phyloP scores from a whole-genome alignment of 1,284 basidiomycete genomes.

The Boletellus deceptivus region DNA sequence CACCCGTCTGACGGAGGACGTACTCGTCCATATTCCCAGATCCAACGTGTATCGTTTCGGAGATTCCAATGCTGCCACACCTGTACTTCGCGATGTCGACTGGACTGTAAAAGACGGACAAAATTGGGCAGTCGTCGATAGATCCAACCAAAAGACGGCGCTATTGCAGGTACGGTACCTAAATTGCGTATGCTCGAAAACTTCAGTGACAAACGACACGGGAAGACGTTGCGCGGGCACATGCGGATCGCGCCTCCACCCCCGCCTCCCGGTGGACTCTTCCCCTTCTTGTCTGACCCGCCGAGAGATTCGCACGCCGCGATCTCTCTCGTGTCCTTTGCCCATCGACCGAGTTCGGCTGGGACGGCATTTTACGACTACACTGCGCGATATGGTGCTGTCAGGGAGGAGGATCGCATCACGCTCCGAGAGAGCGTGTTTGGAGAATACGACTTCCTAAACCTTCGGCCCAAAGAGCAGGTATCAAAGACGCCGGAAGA shows the following conservation, averaged over 20 bases:
- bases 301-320: conserved; percentile 46
- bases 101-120: conserved; percentile 64
- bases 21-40: conserved; percentile 42
- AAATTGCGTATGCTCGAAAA: background rate
- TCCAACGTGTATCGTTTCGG: conserved; percentile 54
- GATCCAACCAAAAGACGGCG: conserved; percentile 48
- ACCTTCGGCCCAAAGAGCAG: conserved; percentile 27
- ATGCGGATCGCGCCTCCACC: conserved; percentile 63
- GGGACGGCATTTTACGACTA: conserved; percentile 87
- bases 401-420: conserved; percentile 76
- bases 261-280: conserved; percentile 62
- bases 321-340: conserved; percentile 72
- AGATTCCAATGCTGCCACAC: conserved; percentile 40
- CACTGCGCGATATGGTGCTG: conserved; percentile 84
- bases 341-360: conserved; percentile 54
- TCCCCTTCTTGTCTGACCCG: conserved; percentile 58
- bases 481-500: conserved; percentile 19
- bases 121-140: conserved; percentile 73
- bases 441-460: conserved; percentile 42
- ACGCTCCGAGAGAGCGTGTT: conserved; percentile 74
- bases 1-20: background rate
- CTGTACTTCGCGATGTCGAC: conserved; percentile 51
- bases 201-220: background rate
- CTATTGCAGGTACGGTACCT: conserved; percentile 54
- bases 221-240: conserved; percentile 66